phyloP scores from a whole-genome alignment of 1,139 yeast species.

The Arxiozyma slooffiae region DNA sequence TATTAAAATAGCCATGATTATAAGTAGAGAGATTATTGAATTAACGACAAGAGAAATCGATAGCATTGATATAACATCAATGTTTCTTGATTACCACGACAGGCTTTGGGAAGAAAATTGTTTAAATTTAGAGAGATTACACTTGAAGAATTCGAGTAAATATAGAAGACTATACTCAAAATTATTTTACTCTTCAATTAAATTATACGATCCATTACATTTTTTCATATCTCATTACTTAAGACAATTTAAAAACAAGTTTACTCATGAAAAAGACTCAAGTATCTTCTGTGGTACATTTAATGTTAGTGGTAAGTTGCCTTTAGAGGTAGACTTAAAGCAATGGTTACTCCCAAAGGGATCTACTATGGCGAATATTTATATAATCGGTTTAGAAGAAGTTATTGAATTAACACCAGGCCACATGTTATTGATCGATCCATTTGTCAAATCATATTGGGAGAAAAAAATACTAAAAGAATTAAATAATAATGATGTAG shows the following conservation, averaged over 20 bases:
- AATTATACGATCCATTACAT: slow-evolving; percentile 62
- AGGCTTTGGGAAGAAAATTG: slow-evolving; percentile 56
- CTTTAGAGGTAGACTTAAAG: slow-evolving; percentile 42
- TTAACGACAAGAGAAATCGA: slow-evolving; percentile 49
- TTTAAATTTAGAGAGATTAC: slow-evolving; percentile 37
- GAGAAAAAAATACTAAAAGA: slow-evolving; percentile 54
- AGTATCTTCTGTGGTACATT: slow-evolving; percentile 56
- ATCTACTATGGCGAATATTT: slow-evolving; percentile 46
- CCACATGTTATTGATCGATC: slow-evolving; percentile 76
- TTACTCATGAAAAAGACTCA: slow-evolving; percentile 43
- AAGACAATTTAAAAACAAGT: slow-evolving; percentile 40
- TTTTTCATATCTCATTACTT: slow-evolving; percentile 53
- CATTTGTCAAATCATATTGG: slow-evolving; percentile 67
- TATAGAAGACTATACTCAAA: slow-evolving; percentile 24
- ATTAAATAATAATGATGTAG: slow-evolving; percentile 39
- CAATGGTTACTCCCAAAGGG: slow-evolving; percentile 49
- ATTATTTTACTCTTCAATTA: slow-evolving; percentile 31
- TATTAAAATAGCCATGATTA: slow-evolving; percentile 46
- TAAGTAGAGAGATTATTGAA: slow-evolving; percentile 53
- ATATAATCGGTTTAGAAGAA: slow-evolving; percentile 82
- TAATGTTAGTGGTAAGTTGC: slow-evolving; percentile 55
- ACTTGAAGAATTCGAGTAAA: slow-evolving; percentile 27
- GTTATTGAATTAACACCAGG: slow-evolving; percentile 86
- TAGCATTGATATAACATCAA: slow-evolving; percentile 31
- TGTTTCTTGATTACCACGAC: slow-evolving; percentile 44